Conservation (phyloP, 225 moss, liverwort and hornwort species). For the Physcomitrium patens region DNA sequence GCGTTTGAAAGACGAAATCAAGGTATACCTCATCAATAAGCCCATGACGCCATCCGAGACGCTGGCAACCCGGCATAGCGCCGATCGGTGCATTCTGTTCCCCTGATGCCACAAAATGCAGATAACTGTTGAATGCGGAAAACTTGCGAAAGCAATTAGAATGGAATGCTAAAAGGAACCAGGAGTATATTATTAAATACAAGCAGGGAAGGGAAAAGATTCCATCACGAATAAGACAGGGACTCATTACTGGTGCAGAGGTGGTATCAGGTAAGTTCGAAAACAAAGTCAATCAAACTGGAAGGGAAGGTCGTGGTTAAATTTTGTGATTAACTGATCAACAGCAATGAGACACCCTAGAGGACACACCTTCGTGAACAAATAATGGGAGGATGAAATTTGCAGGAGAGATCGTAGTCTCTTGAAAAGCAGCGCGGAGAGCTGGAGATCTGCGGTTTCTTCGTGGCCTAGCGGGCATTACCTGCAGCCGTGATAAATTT, state of each 20-base stretch:
- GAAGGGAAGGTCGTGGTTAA: background rate
- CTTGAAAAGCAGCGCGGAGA: constrained; percentile 92
- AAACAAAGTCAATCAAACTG: background rate
- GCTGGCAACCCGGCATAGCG: constrained; percentile 95
- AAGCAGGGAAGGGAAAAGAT: background rate
- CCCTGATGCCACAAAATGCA: constrained; percentile 43
- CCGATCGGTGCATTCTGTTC: constrained; percentile 83
- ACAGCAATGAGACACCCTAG: background rate
- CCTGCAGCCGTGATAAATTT: constrained; percentile 43
- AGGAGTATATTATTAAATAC: too few species aligned
- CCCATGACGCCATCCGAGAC: constrained; percentile 97
- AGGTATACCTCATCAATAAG: constrained; percentile 84
- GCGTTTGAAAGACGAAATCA: background rate
- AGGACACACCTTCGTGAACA: constrained; percentile 84
- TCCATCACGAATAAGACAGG: background rate
- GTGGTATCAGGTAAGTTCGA: background rate
- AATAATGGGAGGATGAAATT: constrained; percentile 97
- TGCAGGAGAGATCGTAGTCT: constrained; percentile 81
- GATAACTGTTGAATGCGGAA: background rate
- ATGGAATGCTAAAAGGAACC: background rate
- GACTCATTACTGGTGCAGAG: background rate
- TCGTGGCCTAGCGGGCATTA: constrained; percentile 82
- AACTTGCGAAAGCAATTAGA: background rate
- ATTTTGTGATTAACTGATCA: background rate
- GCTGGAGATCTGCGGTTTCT: constrained; percentile 90